phyloP scores from a whole-genome alignment of 2,329 filamentous ascomycete genomes.

The Allantophomopsis lycopodina region DNA sequence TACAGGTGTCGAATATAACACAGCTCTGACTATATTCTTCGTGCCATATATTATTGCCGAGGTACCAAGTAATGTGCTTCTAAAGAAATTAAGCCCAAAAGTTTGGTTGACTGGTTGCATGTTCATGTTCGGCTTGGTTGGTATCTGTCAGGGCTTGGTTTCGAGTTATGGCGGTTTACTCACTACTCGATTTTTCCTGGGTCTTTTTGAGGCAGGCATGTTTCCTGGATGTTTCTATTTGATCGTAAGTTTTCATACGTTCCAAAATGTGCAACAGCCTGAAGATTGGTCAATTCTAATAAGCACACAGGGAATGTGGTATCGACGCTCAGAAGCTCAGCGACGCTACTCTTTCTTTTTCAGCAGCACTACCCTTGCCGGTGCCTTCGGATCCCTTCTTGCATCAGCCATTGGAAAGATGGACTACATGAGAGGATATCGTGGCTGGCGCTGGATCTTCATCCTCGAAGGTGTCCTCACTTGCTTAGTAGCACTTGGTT shows the following conservation, averaged over 20 bases:
- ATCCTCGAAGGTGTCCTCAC: constrained; percentile 62
- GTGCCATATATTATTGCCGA: constrained; percentile 62
- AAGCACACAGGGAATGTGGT: constrained; percentile 55
- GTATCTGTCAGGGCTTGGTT: constrained; percentile 19
- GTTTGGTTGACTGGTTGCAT: constrained; percentile 72
- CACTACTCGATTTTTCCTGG: constrained; percentile 74
- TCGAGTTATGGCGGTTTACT: constrained; percentile 71
- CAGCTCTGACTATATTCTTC: constrained; percentile 69
- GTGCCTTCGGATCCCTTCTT: constrained; percentile 75
- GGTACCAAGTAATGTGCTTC: constrained; percentile 59
- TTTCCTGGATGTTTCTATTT: constrained; percentile 64
- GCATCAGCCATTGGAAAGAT: constrained; percentile 85
- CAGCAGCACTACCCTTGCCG: constrained; percentile 63
- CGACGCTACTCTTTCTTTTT: constrained; percentile 93
- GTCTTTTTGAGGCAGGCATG: constrained; percentile 63
- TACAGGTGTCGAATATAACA: constrained; percentile 51
- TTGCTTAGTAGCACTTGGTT: constrained; percentile 42
- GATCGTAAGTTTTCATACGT: constrained; percentile 25
- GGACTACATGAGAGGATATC: constrained; percentile 53
- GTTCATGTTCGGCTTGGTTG: constrained; percentile 40
- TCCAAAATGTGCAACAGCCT: no score
- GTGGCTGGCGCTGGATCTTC: constrained; percentile 73
- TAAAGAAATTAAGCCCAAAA: constrained; percentile 54
- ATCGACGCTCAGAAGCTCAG: constrained; percentile 75
- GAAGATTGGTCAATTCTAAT: no score